These are phyloP conservation scores for Cajanus cajan DNA, from an alignment of 306 rosid genomes.

Conservation along the genomic window DNA sequence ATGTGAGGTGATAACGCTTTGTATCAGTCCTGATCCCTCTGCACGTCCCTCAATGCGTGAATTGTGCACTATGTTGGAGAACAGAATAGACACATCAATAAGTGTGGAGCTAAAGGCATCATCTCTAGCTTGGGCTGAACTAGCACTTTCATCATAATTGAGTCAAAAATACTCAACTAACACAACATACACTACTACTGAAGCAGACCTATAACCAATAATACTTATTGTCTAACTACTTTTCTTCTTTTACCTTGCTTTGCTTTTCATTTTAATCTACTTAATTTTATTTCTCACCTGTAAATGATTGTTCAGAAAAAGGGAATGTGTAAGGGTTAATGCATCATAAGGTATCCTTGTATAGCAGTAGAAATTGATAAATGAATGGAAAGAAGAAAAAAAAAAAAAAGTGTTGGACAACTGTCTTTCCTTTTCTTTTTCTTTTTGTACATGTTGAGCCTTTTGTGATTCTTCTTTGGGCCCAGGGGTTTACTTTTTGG, in stretches of 20 bases:
- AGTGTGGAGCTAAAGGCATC: conserved; percentile 74
- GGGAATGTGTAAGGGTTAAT: conserved; percentile 34
- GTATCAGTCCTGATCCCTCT: conserved; percentile 59
- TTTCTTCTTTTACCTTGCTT: background rate
- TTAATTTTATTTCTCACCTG: conserved; percentile 38
- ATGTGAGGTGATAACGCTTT: conserved; percentile 74
- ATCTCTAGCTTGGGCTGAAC: conserved; percentile 97
- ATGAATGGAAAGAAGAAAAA: conserved; percentile 14
- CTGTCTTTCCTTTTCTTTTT: conserved; percentile 10
- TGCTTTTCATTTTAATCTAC: background rate
- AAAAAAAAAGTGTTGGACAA: conserved; percentile 9
- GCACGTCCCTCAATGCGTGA: conserved; percentile 66
- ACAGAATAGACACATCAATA: conserved; percentile 72
- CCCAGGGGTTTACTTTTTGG: background rate
- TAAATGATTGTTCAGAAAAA: conserved; percentile 53
- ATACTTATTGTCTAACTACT: conserved; percentile 29
- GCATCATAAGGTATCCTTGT: conserved; percentile 47
- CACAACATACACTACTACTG: conserved; percentile 47
- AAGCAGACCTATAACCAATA: conserved; percentile 47
- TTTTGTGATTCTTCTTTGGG: background rate
- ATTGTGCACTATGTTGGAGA: conserved; percentile 65
- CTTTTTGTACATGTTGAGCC: background rate
- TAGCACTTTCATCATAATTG: conserved; percentile 74
- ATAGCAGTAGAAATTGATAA: conserved; percentile 37
- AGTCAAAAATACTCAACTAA: conserved; percentile 54